Conservation (phyloP, 208 protist genomes). For the Crithidia bombi region DNA sequence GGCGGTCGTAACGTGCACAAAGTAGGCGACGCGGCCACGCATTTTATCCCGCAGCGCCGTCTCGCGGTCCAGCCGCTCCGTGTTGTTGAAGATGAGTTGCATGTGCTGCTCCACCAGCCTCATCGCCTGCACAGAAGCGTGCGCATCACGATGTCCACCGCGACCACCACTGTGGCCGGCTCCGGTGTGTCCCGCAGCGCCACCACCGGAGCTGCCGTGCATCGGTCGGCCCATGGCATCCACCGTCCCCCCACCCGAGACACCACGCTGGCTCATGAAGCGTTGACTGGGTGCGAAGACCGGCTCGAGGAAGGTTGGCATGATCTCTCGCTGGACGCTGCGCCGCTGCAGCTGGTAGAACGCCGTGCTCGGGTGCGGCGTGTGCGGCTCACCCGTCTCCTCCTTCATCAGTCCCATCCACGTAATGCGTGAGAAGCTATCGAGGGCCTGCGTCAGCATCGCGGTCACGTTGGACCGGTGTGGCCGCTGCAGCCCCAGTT, state of each 20-base stretch:
- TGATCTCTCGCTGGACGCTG: constrained; percentile 74
- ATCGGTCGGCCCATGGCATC: constrained; percentile 15
- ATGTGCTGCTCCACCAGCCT: constrained; percentile 80
- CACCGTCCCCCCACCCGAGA: constrained; percentile 4
- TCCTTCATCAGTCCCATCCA: constrained; percentile 88
- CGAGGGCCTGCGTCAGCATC: constrained; percentile 70
- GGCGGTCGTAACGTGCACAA: constrained; percentile 76
- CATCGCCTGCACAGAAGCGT: constrained; percentile 23
- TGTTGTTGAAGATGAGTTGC: constrained; percentile 74
- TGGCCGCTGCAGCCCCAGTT: constrained; percentile 63
- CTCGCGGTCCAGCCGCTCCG: constrained; percentile 64
- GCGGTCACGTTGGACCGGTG: constrained; percentile 71
- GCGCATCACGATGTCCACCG: constrained; percentile 4
- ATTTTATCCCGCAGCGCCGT: constrained; percentile 55
- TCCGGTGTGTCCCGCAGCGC: not conserved
- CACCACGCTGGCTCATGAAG: constrained; percentile 23
- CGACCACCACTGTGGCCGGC: constrained; percentile 2
- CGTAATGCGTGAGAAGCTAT: constrained; percentile 86
- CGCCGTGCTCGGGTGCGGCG: constrained; percentile 45
- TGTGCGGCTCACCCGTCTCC: constrained; percentile 67
- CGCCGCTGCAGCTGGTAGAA: constrained; percentile 79
- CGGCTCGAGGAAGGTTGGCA: constrained; percentile 83
- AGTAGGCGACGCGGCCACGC: constrained; percentile 51
- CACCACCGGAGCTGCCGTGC: constrained; percentile 13
- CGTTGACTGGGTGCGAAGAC: constrained; percentile 53